Evolutionary conservation across 495 filamentous ascomycete species (phyloP).

Genomic region (Podospora comata): DNA sequence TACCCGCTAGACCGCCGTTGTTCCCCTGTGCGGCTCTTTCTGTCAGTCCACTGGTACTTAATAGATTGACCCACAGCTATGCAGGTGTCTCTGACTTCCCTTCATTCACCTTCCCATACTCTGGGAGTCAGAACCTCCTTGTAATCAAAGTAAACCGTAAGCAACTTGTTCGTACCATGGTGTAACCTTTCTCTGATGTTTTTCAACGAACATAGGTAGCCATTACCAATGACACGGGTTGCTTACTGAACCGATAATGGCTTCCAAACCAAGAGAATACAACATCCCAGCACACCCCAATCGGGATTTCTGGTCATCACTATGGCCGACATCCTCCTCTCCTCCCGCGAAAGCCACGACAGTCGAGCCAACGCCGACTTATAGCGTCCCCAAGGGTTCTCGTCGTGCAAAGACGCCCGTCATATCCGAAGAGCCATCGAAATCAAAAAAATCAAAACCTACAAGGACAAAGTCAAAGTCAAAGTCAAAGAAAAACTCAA

Average conservation of each 20-base stretch:
- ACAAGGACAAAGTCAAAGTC: constrained; percentile 4
- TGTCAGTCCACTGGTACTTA: background rate
- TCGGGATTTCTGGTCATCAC: background rate
- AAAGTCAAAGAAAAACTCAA: constrained; percentile 1
- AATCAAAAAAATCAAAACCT: background rate
- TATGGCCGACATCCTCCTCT: background rate
- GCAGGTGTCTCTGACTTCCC: background rate
- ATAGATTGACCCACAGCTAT: background rate
- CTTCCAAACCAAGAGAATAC: background rate
- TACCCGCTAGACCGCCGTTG: background rate
- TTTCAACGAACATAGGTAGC: background rate
- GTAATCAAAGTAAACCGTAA: background rate
- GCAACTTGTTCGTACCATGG: background rate
- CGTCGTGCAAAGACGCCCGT: background rate
- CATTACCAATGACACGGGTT: background rate
- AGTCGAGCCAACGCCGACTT: background rate
- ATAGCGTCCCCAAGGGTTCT: background rate
- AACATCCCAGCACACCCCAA: background rate
- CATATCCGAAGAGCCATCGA: background rate
- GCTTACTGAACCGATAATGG: background rate
- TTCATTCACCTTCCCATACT: background rate
- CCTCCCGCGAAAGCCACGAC: background rate
- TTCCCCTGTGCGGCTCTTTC: background rate
- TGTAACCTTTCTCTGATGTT: background rate
- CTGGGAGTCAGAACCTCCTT: background rate